phyloP scores from a whole-genome alignment of 495 filamentous ascomycete species.

The Umbilicaria muhlenbergii region DNA sequence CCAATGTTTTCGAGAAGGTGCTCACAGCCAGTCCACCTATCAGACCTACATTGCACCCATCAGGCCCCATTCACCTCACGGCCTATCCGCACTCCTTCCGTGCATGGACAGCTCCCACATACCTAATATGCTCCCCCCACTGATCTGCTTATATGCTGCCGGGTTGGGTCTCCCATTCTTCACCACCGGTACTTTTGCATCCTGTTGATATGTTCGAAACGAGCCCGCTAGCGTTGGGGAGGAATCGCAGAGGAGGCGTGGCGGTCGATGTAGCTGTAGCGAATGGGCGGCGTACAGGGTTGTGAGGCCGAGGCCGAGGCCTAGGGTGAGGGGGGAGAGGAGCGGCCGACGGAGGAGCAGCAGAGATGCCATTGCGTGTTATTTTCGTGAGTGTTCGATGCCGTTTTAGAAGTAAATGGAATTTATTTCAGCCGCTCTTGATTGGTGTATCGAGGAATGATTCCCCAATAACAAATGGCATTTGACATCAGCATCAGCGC shows the following conservation, averaged over 20 bases:
- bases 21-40: conserved; percentile 52
- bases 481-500: not conserved
- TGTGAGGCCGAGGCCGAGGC: conserved; percentile 27
- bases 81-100: not conserved
- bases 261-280: conserved; percentile 2
- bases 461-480: too few species aligned
- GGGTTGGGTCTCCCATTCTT: conserved; percentile 27
- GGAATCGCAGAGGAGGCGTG: conserved; percentile 7
- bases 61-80: not conserved
- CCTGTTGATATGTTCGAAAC: conserved; percentile 11
- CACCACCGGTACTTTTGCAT: conserved; percentile 15
- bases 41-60: conserved; percentile 31
- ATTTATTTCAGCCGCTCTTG: too few species aligned
- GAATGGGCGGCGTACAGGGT: conserved; percentile 22
- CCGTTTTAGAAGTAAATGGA: conserved; percentile 2
- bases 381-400: not conserved
- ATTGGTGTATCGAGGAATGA: too few species aligned
- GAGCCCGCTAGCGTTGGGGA: conserved; percentile 9
- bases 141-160: conserved; percentile 48
- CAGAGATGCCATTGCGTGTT: conserved; percentile 16
- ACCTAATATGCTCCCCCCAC: conserved; percentile 52
- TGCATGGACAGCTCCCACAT: conserved; percentile 5
- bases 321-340: conserved; percentile 17
- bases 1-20: conserved; percentile 60
- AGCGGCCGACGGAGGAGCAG: conserved; percentile 19